Evolutionary conservation across 768 basidiomycete genomes (phyloP).

Genomic region (Leccinum uliginosum): DNA sequence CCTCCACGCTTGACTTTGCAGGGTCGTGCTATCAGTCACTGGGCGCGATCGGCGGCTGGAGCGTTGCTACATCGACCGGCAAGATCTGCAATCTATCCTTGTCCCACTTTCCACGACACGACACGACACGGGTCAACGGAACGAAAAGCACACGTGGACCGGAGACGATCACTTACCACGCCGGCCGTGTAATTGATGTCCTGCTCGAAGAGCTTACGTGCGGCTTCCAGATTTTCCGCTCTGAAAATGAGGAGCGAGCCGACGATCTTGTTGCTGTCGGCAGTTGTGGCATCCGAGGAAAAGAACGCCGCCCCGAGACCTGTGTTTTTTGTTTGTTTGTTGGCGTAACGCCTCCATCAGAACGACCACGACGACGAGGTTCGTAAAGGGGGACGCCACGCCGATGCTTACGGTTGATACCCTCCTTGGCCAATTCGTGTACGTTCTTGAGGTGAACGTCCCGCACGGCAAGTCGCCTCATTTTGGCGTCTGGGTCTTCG

Average conservation of each 20-base stretch:
- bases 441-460: conserved; percentile 44
- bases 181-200: conserved; percentile 21
- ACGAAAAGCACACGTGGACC: neutral
- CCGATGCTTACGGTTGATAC: conserved; percentile 46
- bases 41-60: neutral
- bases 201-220: conserved; percentile 17
- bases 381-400: neutral
- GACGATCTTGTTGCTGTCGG: conserved; percentile 50
- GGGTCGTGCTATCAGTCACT: neutral
- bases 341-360: conserved; percentile 9
- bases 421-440: conserved; percentile 30
- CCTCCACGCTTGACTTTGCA: neutral
- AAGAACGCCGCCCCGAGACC: conserved; percentile 55
- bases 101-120: conserved; percentile 44
- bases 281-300: conserved; percentile 49
- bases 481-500: conserved; percentile 49
- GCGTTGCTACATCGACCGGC: conserved; percentile 37
- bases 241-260: conserved; percentile 55
- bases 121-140: neutral
- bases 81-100: conserved; percentile 46
- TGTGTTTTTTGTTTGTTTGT: conserved; percentile 25
- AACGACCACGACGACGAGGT: neutral
- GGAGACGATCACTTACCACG: conserved; percentile 17
- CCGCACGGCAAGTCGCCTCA: conserved; percentile 51
- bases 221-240: conserved; percentile 49